These are phyloP conservation scores for Aspergillus terreus DNA, from an alignment of 2,329 filamentous ascomycete genomes.

Conservation along the genomic window DNA sequence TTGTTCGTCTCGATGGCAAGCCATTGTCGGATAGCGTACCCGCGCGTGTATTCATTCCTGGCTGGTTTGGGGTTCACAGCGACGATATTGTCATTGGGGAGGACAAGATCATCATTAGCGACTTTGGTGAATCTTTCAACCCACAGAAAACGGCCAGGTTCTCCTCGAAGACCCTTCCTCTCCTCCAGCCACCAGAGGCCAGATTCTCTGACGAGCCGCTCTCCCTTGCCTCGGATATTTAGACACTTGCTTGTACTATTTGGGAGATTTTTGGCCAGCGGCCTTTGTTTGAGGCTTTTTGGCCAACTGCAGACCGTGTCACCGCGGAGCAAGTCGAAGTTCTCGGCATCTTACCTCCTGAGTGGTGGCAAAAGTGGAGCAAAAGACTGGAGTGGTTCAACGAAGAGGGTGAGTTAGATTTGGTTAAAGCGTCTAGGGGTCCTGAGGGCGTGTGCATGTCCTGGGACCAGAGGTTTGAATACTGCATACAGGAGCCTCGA, in stretches of 20 bases:
- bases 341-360: conserved; percentile 22
- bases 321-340: conserved; percentile 26
- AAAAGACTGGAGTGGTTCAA: conserved; percentile 15
- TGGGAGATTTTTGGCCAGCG: conserved; percentile 33
- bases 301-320: conserved; percentile 19
- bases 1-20: too few relatives aligned
- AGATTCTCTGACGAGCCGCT: conserved; percentile 32
- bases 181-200: conserved; percentile 32
- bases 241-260: conserved; percentile 36
- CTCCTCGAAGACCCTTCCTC: conserved; percentile 20
- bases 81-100: too few relatives aligned
- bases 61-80: too few relatives aligned
- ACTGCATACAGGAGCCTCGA: conserved; percentile 24
- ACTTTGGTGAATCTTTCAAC: too few relatives aligned
- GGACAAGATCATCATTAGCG: too few relatives aligned
- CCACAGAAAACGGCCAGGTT: not conserved
- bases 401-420: conserved; percentile 17
- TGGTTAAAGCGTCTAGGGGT: conserved; percentile 3
- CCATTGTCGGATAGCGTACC: too few relatives aligned
- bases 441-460: conserved; percentile 5
- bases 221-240: conserved; percentile 35
- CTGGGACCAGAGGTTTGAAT: conserved; percentile 15
- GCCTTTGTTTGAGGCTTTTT: conserved; percentile 24
- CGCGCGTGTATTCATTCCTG: too few relatives aligned
- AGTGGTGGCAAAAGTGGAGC: conserved; percentile 24